These are phyloP conservation scores for Suhomyces faveliae DNA, from an alignment of 805 yeast species.

Conservation along the genomic window DNA sequence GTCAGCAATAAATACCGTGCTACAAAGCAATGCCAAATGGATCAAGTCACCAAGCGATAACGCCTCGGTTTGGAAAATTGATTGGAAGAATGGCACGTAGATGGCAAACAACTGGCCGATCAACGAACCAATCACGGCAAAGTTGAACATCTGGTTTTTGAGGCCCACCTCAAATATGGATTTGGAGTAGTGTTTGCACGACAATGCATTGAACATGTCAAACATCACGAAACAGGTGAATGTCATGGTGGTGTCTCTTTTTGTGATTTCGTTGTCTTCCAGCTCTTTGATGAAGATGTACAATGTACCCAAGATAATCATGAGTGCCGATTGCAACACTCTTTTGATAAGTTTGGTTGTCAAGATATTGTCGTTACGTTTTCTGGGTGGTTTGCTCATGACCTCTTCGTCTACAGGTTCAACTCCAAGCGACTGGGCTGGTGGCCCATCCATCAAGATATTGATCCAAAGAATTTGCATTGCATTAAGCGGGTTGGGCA, in stretches of 20 bases:
- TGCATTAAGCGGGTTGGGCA: conserved; percentile 94
- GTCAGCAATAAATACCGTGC: conserved; percentile 83
- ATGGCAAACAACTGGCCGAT: conserved; percentile 92
- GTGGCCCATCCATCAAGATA: conserved; percentile 98
- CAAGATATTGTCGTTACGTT: conserved; percentile 79
- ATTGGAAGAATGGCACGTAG: conserved; percentile 89
- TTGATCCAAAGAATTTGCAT: conserved; percentile 99
- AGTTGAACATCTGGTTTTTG: conserved; percentile 84
- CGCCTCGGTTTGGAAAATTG: conserved; percentile 93
- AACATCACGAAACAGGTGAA: conserved; percentile 94
- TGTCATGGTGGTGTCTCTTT: conserved; percentile 98
- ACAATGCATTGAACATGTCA: conserved; percentile 94
- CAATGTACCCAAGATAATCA: conserved; percentile 83
- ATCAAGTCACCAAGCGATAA: conserved; percentile 67
- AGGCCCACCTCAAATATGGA: conserved; percentile 82
- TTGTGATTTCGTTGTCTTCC: conserved; percentile 78
- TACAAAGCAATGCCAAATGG: conserved; percentile 60
- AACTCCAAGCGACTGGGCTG: conserved; percentile 96
- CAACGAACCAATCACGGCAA: conserved; percentile 85
- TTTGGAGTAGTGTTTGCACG: conserved; percentile 86
- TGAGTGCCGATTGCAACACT: conserved; percentile 70
- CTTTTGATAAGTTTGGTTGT: conserved; percentile 68
- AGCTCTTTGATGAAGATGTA: conserved; percentile 84
- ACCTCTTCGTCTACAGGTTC: conserved; percentile 96
- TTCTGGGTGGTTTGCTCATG: conserved; percentile 95